phyloP scores from a whole-genome alignment of 2,329 filamentous ascomycete genomes.

The Thermomyces lanuginosus region DNA sequence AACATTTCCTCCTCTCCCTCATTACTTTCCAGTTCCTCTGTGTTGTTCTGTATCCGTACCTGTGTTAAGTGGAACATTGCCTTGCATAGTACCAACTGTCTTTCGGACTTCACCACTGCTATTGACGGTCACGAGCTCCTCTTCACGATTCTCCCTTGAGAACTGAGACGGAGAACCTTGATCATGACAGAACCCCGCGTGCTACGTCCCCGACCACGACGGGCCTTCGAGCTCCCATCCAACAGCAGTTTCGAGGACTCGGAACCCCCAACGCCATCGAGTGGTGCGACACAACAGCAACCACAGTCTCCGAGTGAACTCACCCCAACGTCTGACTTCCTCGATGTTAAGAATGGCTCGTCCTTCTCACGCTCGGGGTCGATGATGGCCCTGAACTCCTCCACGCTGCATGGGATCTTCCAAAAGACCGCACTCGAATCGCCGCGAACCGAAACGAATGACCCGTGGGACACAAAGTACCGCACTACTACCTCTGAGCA shows the following conservation, averaged over 20 bases:
- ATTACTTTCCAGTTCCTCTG: too few relatives aligned
- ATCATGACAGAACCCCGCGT: too few relatives aligned
- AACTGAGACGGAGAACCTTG: too few relatives aligned
- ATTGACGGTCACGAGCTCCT: too few relatives aligned
- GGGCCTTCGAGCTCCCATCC: slow-evolving; percentile 47
- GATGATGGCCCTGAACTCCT: slow-evolving; percentile 70
- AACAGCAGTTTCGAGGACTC: slow-evolving; percentile 30
- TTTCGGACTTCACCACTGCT: too few relatives aligned
- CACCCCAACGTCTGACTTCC: slow-evolving; percentile 16
- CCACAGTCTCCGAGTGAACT: slow-evolving; percentile 12
- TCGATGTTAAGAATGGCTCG: slow-evolving; percentile 19
- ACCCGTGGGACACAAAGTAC: slow-evolving; percentile 64
- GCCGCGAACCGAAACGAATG: slow-evolving; percentile 44
- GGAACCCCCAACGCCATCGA: slow-evolving; percentile 24
- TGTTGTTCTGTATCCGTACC: too few relatives aligned
- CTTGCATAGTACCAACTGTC: too few relatives aligned
- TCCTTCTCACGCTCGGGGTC: slow-evolving; percentile 54
- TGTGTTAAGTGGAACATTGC: too few relatives aligned
- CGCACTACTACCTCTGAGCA: background rate
- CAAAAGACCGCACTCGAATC: slow-evolving; percentile 44
- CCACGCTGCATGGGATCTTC: slow-evolving; percentile 86
- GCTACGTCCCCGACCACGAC: slow-evolving; percentile 53
- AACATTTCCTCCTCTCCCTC: too few relatives aligned
- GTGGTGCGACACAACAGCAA: too few relatives aligned
- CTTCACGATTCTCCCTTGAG: too few relatives aligned